A percentile compares a stretch with the other conserved stretches of the same genome.
These are phyloP conservation scores for Exophiala dermatitidis DNA, from an alignment of 2,329 filamentous ascomycete species.

Conservation along the genomic window DNA sequence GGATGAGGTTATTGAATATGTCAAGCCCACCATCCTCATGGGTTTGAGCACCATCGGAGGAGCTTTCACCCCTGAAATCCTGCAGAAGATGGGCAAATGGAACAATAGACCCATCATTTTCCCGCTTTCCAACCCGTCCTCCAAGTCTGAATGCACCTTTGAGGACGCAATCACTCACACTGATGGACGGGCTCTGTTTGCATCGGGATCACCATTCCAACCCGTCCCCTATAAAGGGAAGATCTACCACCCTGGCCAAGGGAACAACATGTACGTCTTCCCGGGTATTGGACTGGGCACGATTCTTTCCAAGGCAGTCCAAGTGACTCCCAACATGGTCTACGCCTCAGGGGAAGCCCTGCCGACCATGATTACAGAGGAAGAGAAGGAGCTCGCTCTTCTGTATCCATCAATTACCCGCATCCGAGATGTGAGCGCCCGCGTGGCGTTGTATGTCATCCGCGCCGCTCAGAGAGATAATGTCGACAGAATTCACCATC, in stretches of 20 bases:
- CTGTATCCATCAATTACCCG: conserved; percentile 88
- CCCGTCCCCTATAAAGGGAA: conserved; percentile 60
- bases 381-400: conserved; percentile 75
- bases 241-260: conserved; percentile 72
- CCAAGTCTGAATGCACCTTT: conserved; percentile 96
- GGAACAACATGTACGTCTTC: conserved; percentile 85
- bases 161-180: conserved; percentile 89
- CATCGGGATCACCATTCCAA: conserved; percentile 87
- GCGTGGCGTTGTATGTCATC: conserved; percentile 87
- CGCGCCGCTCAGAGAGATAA: conserved; percentile 78
- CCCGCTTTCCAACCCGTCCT: conserved; percentile 90
- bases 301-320: conserved; percentile 80
- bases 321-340: conserved; percentile 91
- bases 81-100: conserved; percentile 55
- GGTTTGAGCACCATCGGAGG: conserved; percentile 91
- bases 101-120: conserved; percentile 86
- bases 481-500: conserved; percentile 48
- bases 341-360: conserved; percentile 85
- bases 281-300: conserved; percentile 89
- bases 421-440: conserved; percentile 79
- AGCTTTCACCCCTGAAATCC: conserved; percentile 81
- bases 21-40: conserved; percentile 89
- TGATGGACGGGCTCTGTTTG: conserved; percentile 84
- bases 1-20: conserved; percentile 86
- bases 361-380: conserved; percentile 65